Evolutionary conservation across 768 basidiomycete genomes (phyloP).

Genomic region (Pleurotus salmoneostramineus): DNA sequence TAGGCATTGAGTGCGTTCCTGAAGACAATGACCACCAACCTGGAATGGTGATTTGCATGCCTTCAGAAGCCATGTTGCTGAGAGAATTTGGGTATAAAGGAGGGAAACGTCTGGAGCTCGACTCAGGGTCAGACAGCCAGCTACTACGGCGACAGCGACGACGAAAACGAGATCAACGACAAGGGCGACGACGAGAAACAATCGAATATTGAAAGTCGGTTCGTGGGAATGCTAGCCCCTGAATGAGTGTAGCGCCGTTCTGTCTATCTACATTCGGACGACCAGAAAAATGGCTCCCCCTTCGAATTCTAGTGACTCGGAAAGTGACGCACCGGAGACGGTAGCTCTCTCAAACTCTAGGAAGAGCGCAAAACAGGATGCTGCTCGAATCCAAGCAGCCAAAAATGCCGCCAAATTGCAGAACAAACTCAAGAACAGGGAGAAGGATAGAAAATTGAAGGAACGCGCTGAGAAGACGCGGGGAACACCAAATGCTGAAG

Average conservation of each 20-base stretch:
- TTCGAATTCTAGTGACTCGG: conserved; percentile 14
- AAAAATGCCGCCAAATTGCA: conserved; percentile 34
- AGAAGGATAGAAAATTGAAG: conserved; percentile 46
- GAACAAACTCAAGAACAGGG: conserved; percentile 40
- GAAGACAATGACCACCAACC: conserved; percentile 29
- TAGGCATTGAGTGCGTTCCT: conserved; percentile 1
- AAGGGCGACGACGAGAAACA: too few relatives aligned
- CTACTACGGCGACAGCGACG: too few relatives aligned
- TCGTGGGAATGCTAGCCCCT: too few relatives aligned
- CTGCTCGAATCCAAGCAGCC: conserved; percentile 31
- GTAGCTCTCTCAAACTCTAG: conserved; percentile 45
- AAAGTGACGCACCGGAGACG: conserved; percentile 43
- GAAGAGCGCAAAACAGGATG: conserved; percentile 29
- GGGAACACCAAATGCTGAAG: conserved; percentile 9
- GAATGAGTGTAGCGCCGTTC: too few relatives aligned
- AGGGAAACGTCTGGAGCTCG: too few relatives aligned
- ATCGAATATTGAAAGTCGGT: too few relatives aligned
- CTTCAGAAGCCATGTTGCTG: conserved; percentile 23
- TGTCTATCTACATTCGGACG: too few relatives aligned
- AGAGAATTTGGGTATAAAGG: too few relatives aligned
- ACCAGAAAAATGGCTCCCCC: too few relatives aligned
- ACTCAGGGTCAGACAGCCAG: too few relatives aligned
- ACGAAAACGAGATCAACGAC: too few relatives aligned
- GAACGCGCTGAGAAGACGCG: conserved; percentile 32
- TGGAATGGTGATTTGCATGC: conserved; percentile 65